phyloP scores from a whole-genome alignment of 768 basidiomycete species.

The Leccinum aurantiacum region DNA sequence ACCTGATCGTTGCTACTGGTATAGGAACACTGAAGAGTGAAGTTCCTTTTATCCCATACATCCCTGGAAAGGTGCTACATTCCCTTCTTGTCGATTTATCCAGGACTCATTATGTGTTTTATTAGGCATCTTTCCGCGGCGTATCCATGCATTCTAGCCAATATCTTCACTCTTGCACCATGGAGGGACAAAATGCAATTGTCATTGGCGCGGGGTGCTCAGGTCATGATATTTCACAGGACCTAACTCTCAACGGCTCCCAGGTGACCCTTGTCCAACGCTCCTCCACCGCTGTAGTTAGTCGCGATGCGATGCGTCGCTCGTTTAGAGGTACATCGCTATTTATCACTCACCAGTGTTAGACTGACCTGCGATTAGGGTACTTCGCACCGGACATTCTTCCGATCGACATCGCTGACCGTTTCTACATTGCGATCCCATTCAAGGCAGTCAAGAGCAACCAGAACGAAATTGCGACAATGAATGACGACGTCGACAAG shows the following conservation, averaged over 20 bases:
- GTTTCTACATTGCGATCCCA: conserved; percentile 10
- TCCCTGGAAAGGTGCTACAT: neutral
- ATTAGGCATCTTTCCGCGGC: neutral
- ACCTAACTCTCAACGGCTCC: conserved; percentile 5
- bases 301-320: conserved; percentile 6
- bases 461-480: neutral
- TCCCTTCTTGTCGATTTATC: neutral
- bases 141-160: neutral
- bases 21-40: neutral
- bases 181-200: neutral
- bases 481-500: neutral
- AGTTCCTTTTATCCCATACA: neutral
- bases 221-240: conserved; percentile 15
- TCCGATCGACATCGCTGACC: conserved; percentile 11
- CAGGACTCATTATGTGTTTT: neutral
- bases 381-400: conserved; percentile 10
- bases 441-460: neutral
- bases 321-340: neutral
- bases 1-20: neutral
- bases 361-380: neutral
- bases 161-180: neutral
- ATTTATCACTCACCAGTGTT: neutral
- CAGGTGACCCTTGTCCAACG: conserved; percentile 8
- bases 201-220: conserved; percentile 16
- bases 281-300: conserved; percentile 10